Conservation (phyloP, 2,329 filamentous ascomycete genomes). For the Clonostachys rosea region DNA sequence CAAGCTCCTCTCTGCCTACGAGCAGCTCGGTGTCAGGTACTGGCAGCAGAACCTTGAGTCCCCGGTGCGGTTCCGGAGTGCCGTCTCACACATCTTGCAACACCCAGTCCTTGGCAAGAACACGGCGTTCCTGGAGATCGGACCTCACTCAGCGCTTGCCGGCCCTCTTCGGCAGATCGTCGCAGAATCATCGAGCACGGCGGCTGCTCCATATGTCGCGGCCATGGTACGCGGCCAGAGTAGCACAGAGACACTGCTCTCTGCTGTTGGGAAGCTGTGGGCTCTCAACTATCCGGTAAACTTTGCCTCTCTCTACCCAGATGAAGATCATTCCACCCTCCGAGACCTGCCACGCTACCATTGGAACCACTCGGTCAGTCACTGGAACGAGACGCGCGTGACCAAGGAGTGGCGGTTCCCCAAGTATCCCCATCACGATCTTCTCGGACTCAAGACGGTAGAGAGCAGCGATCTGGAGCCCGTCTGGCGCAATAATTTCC, state of each 20-base stretch:
- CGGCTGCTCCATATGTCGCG: slow-evolving; percentile 10
- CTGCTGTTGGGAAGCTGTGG: neutral
- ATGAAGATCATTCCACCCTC: neutral
- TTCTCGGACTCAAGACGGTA: slow-evolving; percentile 12
- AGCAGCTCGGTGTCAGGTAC: slow-evolving; percentile 5
- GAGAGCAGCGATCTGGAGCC: slow-evolving; percentile 4
- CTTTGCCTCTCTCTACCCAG: neutral
- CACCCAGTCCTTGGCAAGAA: slow-evolving; percentile 8
- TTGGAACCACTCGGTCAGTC: slow-evolving; percentile 28
- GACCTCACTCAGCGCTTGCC: slow-evolving; percentile 32
- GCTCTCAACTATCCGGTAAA: neutral
- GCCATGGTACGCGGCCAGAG: neutral
- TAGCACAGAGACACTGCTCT: neutral
- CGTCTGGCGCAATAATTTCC: slow-evolving; percentile 12
- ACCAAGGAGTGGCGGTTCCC: slow-evolving; percentile 4
- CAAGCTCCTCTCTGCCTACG: neutral
- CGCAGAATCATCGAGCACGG: slow-evolving; percentile 1
- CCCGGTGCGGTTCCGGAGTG: slow-evolving; percentile 8
- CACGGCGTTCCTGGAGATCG: slow-evolving; percentile 22
- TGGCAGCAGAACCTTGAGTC: slow-evolving; percentile 14
- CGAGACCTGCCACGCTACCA: slow-evolving; percentile 26
- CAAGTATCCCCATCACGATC: slow-evolving; percentile 9
- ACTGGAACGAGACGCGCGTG: slow-evolving; percentile 18
- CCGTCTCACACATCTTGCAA: slow-evolving; percentile 5
- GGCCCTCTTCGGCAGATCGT: slow-evolving; percentile 26